Conservation (phyloP, 352 stramenopile genomes). For the Blastocystis sp. region DNA sequence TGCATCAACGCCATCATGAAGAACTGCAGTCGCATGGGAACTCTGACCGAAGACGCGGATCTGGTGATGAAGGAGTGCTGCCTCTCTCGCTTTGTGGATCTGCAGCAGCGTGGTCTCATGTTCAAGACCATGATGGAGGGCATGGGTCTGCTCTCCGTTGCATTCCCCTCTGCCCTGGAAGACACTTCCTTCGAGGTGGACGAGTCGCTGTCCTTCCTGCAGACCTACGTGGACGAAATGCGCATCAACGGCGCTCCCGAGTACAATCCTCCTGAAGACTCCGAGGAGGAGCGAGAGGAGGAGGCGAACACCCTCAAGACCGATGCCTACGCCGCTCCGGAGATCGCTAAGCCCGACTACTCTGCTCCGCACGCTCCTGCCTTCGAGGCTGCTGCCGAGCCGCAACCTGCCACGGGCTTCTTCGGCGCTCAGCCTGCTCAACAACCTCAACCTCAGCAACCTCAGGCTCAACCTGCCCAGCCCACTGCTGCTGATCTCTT, state of each 20-base stretch:
- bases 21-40: slow-evolving; percentile 87
- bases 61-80: slow-evolving; percentile 92
- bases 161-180: slow-evolving; percentile 77
- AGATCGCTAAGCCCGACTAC: slow-evolving; percentile 21
- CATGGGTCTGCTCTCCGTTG: slow-evolving; percentile 67
- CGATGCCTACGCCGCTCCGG: slow-evolving; percentile 58
- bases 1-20: slow-evolving; percentile 93
- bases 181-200: slow-evolving; percentile 80
- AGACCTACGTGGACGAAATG: slow-evolving; percentile 75
- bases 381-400: background rate
- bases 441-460: background rate
- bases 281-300: slow-evolving; percentile 75
- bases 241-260: slow-evolving; percentile 72
- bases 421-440: slow-evolving; percentile 28
- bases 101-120: slow-evolving; percentile 97
- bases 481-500: slow-evolving; percentile 41
- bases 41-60: slow-evolving; percentile 77
- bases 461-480: background rate
- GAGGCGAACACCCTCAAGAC: slow-evolving; percentile 66
- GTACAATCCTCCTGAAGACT: slow-evolving; percentile 79
- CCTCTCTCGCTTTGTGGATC: slow-evolving; percentile 83
- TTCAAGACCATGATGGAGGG: slow-evolving; percentile 87
- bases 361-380: background rate
- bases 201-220: slow-evolving; percentile 74
- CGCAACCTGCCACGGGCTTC: background rate